A percentile compares a stretch with the other conserved stretches of the same genome.
These are phyloP conservation scores for Eucalyptus globulus DNA, from an alignment of 345 rosid species.

Conservation along the genomic window DNA sequence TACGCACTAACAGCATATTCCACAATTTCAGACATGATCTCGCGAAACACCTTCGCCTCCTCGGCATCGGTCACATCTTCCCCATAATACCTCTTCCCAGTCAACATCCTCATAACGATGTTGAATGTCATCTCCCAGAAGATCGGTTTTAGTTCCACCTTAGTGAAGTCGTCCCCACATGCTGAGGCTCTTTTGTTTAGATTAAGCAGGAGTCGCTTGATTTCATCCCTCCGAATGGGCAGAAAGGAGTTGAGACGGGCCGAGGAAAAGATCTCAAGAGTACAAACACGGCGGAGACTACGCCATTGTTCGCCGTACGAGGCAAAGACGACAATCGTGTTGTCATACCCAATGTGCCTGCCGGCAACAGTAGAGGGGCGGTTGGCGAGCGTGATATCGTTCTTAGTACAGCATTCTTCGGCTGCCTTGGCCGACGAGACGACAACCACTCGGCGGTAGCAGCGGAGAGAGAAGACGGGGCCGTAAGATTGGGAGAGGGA, in stretches of 20 bases:
- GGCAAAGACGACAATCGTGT: constrained; percentile 7
- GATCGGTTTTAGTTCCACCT: constrained; percentile 21
- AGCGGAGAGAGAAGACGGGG: constrained; percentile 14
- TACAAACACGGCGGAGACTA: constrained; percentile 37
- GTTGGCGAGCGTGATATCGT: constrained; percentile 37
- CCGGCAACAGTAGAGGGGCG: constrained; percentile 4
- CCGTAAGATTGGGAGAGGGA: constrained; percentile 22
- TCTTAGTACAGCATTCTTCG: constrained; percentile 41
- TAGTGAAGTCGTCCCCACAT: background rate
- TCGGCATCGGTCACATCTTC: constrained; percentile 2
- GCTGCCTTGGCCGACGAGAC: constrained; percentile 9
- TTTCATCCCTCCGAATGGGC: constrained; percentile 21
- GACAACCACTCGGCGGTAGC: constrained; percentile 9
- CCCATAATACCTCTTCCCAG: constrained; percentile 32
- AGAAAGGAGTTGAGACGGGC: constrained; percentile 8
- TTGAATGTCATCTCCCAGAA: constrained; percentile 21
- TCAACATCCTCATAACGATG: constrained; percentile 25
- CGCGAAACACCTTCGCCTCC: constrained; percentile 14
- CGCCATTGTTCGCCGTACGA: constrained; percentile 48
- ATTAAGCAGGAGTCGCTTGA: constrained; percentile 1
- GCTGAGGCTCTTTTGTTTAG: background rate
- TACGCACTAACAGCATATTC: constrained; percentile 9
- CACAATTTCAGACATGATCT: constrained; percentile 1
- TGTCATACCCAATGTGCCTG: constrained; percentile 21
- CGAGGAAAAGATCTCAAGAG: constrained; percentile 24